These are phyloP conservation scores for Chytriomyces confervae DNA, from an alignment of 192 early-diverging fungal genomes.

Conservation along the genomic window DNA sequence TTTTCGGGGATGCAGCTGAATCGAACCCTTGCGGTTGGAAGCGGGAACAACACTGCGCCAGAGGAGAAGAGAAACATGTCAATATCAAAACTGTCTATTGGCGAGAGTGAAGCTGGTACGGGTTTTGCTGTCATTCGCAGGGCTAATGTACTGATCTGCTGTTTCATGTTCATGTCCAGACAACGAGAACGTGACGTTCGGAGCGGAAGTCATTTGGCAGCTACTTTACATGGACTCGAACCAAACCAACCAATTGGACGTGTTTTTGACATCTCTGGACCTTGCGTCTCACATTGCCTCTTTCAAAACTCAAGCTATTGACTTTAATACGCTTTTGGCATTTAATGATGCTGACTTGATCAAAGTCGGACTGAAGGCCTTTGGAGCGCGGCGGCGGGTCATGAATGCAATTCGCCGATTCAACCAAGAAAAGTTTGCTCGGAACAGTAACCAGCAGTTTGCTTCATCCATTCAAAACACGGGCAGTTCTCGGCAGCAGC, in stretches of 20 bases:
- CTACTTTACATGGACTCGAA: conserved; percentile 18
- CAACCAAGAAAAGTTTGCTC: conserved; percentile 32
- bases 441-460: conserved; percentile 30
- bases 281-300: conserved; percentile 44
- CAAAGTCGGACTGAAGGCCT: conserved; percentile 56
- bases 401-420: conserved; percentile 50
- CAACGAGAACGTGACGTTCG: conserved; percentile 22
- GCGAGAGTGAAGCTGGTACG: conserved; percentile 20
- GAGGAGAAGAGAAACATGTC: background rate
- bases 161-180: background rate
- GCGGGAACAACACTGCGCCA: background rate
- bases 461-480: background rate
- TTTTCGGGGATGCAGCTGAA: conserved; percentile 6
- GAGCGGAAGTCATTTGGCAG: background rate
- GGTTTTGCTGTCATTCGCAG: background rate
- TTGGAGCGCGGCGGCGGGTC: conserved; percentile 59
- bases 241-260: conserved; percentile 33
- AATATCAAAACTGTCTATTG: conserved; percentile 19
- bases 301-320: conserved; percentile 59
- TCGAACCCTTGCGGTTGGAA: conserved; percentile 8
- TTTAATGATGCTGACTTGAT: conserved; percentile 55
- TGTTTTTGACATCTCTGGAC: conserved; percentile 49
- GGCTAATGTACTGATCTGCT: background rate
- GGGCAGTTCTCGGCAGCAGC: background rate
- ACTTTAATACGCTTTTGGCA: conserved; percentile 53